Percentiles rank a stretch among this genome's conserved stretches.
phyloP scores from a whole-genome alignment of 1,284 basidiomycete genomes.

The Schizophyllum commune region DNA sequence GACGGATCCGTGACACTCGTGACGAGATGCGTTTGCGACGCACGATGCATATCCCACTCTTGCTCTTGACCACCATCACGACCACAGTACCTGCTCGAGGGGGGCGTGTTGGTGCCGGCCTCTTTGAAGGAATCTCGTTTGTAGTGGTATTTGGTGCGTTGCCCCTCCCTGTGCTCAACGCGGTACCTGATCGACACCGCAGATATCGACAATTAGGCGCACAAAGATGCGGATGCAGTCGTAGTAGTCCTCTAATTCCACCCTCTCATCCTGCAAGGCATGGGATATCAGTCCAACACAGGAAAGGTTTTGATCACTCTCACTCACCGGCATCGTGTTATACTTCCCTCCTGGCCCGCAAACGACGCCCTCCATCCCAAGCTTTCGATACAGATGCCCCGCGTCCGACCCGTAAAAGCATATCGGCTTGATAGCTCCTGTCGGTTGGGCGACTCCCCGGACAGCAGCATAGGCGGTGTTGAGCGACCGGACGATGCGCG shows the following conservation, averaged over 20 bases:
- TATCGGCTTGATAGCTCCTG: background rate
- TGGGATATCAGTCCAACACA: too few relatives aligned
- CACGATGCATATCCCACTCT: too few relatives aligned
- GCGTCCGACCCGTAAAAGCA: background rate
- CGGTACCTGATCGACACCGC: background rate
- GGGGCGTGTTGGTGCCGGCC: too few relatives aligned
- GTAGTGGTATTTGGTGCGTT: background rate
- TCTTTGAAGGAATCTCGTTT: too few relatives aligned
- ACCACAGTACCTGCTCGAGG: too few relatives aligned
- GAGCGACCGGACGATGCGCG: background rate
- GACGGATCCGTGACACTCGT: too few relatives aligned
- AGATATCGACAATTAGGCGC: background rate
- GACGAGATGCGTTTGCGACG: too few relatives aligned
- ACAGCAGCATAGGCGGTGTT: background rate
- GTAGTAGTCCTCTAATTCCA: background rate
- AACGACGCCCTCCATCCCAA: background rate
- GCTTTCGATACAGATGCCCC: background rate
- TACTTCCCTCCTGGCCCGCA: background rate
- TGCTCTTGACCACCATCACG: too few relatives aligned
- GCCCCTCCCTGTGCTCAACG: background rate
- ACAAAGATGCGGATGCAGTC: background rate
- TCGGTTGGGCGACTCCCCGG: background rate
- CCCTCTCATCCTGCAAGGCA: background rate
- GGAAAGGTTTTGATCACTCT: too few relatives aligned
- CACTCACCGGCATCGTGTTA: background rate